Evolutionary conservation across 2,329 filamentous ascomycete species (phyloP).

Genomic region (Seiridium unicorne): DNA sequence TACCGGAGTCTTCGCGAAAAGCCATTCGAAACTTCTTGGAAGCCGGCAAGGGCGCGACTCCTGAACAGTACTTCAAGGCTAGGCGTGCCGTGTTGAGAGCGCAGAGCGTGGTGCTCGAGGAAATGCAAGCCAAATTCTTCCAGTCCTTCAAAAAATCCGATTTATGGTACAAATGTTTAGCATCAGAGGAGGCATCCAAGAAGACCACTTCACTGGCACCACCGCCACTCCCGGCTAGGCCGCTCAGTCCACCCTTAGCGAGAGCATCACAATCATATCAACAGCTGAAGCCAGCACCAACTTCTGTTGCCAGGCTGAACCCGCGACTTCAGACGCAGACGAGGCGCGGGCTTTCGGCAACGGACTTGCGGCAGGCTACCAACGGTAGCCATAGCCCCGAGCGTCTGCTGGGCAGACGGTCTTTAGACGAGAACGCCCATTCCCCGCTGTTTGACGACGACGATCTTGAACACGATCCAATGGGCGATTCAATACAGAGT

Average conservation of each 20-base stretch:
- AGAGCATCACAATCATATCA: conserved; percentile 37
- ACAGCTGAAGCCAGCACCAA: conserved; percentile 41
- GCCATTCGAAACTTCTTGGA: conserved; percentile 76
- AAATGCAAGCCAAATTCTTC: conserved; percentile 79
- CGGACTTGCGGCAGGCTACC: conserved; percentile 41
- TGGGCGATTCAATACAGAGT: conserved; percentile 72
- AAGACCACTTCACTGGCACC: conserved; percentile 21
- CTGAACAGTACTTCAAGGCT: conserved; percentile 79
- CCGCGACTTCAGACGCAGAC: conserved; percentile 32
- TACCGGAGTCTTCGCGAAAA: conserved; percentile 66
- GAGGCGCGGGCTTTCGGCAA: conserved; percentile 44
- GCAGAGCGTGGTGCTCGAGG: conserved; percentile 80
- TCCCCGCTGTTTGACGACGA: conserved; percentile 78
- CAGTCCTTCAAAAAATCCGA: conserved; percentile 89
- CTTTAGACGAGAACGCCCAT: conserved; percentile 64
- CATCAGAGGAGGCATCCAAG: conserved; percentile 72
- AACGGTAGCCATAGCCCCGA: conserved; percentile 38
- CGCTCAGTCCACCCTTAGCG: conserved; percentile 22
- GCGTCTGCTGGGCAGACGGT: conserved; percentile 53
- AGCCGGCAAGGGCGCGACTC: conserved; percentile 72
- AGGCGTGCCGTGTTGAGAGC: conserved; percentile 77
- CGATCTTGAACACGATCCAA: conserved; percentile 67
- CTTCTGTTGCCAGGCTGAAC: conserved; percentile 36
- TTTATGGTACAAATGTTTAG: conserved; percentile 92
- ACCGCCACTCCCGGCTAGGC: conserved; percentile 19